Percentiles rank a stretch among this genome's conserved stretches.
phyloP scores from a whole-genome alignment of 2,329 filamentous ascomycete species.

The Cordyceps javanica region DNA sequence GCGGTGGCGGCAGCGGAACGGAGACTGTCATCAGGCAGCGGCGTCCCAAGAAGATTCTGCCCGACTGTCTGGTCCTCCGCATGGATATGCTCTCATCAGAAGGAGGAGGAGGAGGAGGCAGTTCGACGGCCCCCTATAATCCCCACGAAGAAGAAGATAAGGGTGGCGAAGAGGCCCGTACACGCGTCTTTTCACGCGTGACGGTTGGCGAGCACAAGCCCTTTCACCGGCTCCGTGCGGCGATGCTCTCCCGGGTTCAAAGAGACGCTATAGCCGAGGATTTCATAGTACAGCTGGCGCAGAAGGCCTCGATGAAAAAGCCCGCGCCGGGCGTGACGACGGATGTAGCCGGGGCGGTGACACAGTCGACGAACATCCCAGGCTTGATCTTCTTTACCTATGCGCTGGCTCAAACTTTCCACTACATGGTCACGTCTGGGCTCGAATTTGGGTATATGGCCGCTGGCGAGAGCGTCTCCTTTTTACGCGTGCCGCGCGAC shows the following conservation, averaged over 20 bases:
- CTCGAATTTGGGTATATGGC: background rate
- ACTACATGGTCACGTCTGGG: background rate
- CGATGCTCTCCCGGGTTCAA: background rate
- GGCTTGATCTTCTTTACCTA: background rate
- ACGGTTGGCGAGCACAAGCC: background rate
- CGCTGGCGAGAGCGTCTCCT: background rate
- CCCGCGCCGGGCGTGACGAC: background rate
- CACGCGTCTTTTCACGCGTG: background rate
- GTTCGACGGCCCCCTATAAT: background rate
- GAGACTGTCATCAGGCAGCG: background rate
- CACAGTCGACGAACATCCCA: background rate
- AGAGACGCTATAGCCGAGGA: background rate
- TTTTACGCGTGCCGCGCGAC: background rate
- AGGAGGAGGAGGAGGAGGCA: background rate
- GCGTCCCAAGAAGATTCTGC: background rate
- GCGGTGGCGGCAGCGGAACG: background rate
- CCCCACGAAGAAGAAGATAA: background rate
- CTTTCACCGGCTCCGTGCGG: background rate
- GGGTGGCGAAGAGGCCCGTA: background rate
- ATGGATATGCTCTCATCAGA: background rate
- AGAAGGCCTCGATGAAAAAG: background rate
- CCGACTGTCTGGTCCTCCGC: background rate
- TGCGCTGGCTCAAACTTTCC: background rate
- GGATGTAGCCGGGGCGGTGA: background rate
- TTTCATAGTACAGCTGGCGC: background rate